A percentile compares a stretch with the other conserved stretches of the same genome.
Evolutionary conservation across 345 rosid genomes (phyloP).

Genomic region (Rhodamnia argentea): DNA sequence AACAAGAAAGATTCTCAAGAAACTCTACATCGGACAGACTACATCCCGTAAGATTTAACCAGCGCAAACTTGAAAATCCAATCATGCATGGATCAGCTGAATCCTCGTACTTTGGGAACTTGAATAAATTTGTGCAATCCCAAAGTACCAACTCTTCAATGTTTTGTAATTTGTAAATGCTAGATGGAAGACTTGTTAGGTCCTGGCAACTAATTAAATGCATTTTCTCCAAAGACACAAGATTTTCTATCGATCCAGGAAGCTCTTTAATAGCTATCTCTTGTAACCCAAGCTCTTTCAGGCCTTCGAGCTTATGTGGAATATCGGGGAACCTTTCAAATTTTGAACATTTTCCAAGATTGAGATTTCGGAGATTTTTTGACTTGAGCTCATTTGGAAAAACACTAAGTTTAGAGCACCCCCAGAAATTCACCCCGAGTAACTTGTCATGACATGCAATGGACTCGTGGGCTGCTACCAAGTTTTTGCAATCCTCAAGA

Average conservation of each 20-base stretch:
- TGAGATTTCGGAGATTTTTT: not conserved
- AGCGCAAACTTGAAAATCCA: not conserved
- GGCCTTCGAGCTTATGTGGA: not conserved
- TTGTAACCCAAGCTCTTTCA: not conserved
- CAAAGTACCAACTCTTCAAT: too few species aligned
- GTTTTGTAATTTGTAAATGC: not conserved
- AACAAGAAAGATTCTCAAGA: not conserved
- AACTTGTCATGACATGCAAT: not conserved
- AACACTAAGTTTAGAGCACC: not conserved
- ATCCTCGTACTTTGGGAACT: not conserved
- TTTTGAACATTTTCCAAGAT: rapidly evolving
- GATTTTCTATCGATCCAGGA: not conserved
- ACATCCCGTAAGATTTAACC: rapidly evolving
- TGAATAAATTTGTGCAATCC: too few species aligned
- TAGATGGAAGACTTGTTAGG: not conserved
- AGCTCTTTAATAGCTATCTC: not conserved
- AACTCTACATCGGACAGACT: not conserved
- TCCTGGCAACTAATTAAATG: too few species aligned
- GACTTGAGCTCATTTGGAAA: not conserved
- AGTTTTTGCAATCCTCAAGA: not conserved
- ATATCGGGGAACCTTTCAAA: not conserved
- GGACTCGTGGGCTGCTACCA: not conserved
- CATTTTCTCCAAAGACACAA: not conserved
- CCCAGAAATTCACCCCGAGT: not conserved
- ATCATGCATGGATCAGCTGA: not conserved